Conservation (phyloP, 192 early-diverging fungal species). For the Oehlia diaphana region DNA sequence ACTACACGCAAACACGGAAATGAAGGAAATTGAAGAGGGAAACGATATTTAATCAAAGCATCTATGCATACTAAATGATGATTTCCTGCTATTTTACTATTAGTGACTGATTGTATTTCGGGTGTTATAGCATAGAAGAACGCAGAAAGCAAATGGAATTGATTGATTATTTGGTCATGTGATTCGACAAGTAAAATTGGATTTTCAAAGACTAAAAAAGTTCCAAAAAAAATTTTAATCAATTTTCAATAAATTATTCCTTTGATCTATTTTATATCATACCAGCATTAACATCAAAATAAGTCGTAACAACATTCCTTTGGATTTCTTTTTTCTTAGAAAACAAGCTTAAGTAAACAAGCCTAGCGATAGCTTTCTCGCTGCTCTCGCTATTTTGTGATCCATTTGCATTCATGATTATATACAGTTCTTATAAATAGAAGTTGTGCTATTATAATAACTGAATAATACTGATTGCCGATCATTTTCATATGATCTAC, state of each 20-base stretch:
- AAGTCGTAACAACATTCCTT: neutral
- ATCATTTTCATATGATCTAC: no score
- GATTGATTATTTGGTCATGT: conserved; percentile 10
- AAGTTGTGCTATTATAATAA: neutral
- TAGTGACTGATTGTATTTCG: conserved; percentile 13
- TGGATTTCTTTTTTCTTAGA: conserved; percentile 6
- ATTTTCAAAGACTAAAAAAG: conserved; percentile 25
- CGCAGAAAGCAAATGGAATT: neutral
- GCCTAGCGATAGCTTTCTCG: conserved; percentile 13
- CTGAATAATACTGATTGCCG: no score
- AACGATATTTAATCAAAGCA: conserved; percentile 13
- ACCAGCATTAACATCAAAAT: conserved; percentile 26
- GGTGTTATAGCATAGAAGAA: conserved; percentile 4
- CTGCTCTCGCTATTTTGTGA: neutral
- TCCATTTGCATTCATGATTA: neutral
- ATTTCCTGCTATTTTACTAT: neutral
- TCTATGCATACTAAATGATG: conserved; percentile 25
- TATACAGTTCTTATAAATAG: neutral
- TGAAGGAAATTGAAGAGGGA: neutral
- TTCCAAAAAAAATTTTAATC: neutral
- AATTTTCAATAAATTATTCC: neutral
- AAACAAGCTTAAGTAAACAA: conserved; percentile 16
- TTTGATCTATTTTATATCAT: neutral
- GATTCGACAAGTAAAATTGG: conserved; percentile 6
- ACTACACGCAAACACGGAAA: neutral